Evolutionary conservation across 805 yeast species (phyloP).

Genomic region (Brettanomyces anomalus): DNA sequence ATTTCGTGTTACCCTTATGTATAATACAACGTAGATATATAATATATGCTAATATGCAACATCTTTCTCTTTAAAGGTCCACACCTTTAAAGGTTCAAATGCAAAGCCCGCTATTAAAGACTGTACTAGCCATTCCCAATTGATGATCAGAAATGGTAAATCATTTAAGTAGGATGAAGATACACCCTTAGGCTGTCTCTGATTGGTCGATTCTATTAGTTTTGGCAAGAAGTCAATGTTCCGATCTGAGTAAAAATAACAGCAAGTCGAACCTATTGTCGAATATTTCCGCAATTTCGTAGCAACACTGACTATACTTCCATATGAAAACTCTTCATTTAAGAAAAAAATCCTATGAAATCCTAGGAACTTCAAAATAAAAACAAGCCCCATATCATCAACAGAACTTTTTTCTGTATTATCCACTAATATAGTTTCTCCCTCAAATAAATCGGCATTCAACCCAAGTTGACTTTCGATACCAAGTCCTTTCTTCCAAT

Average conservation of each 20-base stretch:
- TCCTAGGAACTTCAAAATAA: slow-evolving; percentile 4
- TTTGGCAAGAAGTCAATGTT: neutral
- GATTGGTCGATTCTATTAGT: neutral
- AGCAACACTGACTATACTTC: neutral
- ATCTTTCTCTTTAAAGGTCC: neutral
- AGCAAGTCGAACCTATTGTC: no score
- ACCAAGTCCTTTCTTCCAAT: slow-evolving; percentile 22
- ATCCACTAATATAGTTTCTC: slow-evolving; percentile 29
- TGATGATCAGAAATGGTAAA: slow-evolving; percentile 25
- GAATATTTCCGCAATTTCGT: neutral
- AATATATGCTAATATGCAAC: no score
- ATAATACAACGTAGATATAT: no score
- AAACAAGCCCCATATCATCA: slow-evolving; percentile 10
- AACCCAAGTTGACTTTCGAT: slow-evolving; percentile 35
- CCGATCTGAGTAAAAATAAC: slow-evolving; percentile 4
- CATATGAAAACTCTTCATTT: neutral
- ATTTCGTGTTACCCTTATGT: no score
- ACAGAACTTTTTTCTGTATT: slow-evolving; percentile 19
- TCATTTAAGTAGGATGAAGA: neutral
- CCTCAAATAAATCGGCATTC: slow-evolving; percentile 28
- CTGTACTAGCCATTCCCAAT: slow-evolving; percentile 66
- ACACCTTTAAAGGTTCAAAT: slow-evolving; percentile 7
- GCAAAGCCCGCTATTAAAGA: slow-evolving; percentile 33
- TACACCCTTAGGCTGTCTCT: neutral
- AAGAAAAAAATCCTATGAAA: slow-evolving; percentile 1